A percentile compares a stretch with the other conserved stretches of the same genome.
Evolutionary conservation across 257 asterid genomes (phyloP).

Genomic region (Solanum dulcamara): DNA sequence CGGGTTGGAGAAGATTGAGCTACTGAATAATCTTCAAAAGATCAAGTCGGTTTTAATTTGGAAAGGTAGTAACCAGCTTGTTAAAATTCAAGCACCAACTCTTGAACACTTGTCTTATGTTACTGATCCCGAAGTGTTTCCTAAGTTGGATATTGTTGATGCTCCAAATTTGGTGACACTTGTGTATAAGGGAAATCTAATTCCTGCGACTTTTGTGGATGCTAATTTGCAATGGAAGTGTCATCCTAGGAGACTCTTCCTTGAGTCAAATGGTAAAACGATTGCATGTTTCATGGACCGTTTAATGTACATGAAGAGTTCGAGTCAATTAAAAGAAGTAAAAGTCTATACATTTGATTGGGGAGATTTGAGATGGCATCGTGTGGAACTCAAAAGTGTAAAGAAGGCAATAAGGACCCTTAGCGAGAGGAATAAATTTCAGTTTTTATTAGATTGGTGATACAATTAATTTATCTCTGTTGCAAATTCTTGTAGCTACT

Average conservation of each 20-base stretch:
- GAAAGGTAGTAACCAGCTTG: neutral
- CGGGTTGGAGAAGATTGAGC: neutral
- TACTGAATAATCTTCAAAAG: neutral
- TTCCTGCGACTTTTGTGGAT: neutral
- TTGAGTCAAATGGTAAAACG: neutral
- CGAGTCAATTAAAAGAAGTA: neutral
- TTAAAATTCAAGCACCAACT: neutral
- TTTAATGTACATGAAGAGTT: neutral
- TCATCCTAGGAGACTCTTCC: neutral
- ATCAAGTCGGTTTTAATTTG: neutral
- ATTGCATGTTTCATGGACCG: neutral
- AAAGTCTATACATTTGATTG: neutral
- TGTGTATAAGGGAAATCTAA: neutral
- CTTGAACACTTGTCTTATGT: neutral
- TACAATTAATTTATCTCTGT: neutral
- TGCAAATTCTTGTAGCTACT: too few relatives aligned
- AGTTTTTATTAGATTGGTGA: neutral
- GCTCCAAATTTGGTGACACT: neutral
- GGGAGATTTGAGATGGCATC: neutral
- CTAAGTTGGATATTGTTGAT: neutral
- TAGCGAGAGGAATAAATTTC: neutral
- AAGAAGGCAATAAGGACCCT: neutral
- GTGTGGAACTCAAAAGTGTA: neutral
- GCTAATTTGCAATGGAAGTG: neutral
- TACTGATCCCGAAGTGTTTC: neutral